Base-by-base conservation (phyloP, 805 yeast species). In the Yamadazyma akitaensis region DNA sequence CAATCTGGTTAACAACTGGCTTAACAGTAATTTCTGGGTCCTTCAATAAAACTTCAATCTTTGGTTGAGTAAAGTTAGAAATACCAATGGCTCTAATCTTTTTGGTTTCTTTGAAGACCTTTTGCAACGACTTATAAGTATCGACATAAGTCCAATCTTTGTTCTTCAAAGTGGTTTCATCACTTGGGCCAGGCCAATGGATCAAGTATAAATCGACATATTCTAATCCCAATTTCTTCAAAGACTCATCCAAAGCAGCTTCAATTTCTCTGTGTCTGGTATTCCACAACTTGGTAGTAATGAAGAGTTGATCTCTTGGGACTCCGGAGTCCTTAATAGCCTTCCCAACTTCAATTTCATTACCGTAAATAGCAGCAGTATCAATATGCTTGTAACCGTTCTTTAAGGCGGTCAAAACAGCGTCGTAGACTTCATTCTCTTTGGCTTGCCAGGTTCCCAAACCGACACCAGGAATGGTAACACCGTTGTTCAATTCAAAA, bases 361-460 rank as follows among this genome's bases (percentile, higher is more conserved):
- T 85, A 8, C 73, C 69, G 65, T 86, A 87, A 40, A 72, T 71
- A 34, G 81, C 79, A 28, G 96, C 95, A 21, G 89, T 80, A 64
- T 87, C 95, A 53, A 88, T 82, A 63, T 87, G 95, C 53, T 80
- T 76, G 68, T 85, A 85, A 26, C 92, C 92, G 41, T 73, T 72
- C 53, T 82, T 65, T 49, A 84, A 60, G 8, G 95, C 95, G 30
- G 72, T 58, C 40, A 68, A 62, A 39, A 83, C 88, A 32, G 92
- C 77, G 24, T 71, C 65, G 57, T 71, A 68, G 32, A 80, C 88
- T 13, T 75, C 81, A 5, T 51, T 57, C 14, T 72, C 75, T 18
- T 77, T 61, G 30, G 85, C 79, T 60, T 68, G 68, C 85, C 88
- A 86, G 28, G 94, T 85, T 39, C 95, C 94, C 42, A 85, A 75